A percentile compares a stretch with the other conserved stretches of the same genome.
phyloP scores from a whole-genome alignment of 2,329 filamentous ascomycete species.

The Penicillium hesseltinei region DNA sequence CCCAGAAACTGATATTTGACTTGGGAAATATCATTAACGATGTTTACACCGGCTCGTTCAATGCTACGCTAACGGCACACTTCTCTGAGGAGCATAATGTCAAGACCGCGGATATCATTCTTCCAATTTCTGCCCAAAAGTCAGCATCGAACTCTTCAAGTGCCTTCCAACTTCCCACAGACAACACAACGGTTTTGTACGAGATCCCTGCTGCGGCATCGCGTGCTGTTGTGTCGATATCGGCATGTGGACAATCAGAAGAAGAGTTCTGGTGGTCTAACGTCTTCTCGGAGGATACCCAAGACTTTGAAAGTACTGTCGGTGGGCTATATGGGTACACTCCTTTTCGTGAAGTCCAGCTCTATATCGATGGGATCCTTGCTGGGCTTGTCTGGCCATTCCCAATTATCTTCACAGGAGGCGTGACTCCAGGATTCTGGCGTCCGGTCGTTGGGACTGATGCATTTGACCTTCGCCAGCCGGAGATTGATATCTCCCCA shows the following conservation, averaged over 20 bases:
- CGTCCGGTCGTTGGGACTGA: slow-evolving; percentile 75
- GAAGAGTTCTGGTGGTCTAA: slow-evolving; percentile 90
- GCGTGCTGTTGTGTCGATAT: slow-evolving; percentile 71
- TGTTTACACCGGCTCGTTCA: slow-evolving; percentile 70
- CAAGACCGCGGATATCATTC: slow-evolving; percentile 60
- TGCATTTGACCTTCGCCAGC: slow-evolving; percentile 73
- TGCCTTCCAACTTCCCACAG: slow-evolving; percentile 64
- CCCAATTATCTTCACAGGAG: slow-evolving; percentile 78
- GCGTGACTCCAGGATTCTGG: slow-evolving; percentile 73
- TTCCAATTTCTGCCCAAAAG: slow-evolving; percentile 54
- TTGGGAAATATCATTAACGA: slow-evolving; percentile 70
- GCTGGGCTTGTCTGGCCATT: slow-evolving; percentile 80
- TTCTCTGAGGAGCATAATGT: slow-evolving; percentile 58
- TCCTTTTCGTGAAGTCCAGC: slow-evolving; percentile 74
- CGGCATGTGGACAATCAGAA: slow-evolving; percentile 69
- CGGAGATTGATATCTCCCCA: slow-evolving; percentile 78
- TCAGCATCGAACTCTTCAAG: slow-evolving; percentile 54
- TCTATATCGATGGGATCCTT: slow-evolving; percentile 69
- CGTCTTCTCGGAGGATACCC: slow-evolving; percentile 60
- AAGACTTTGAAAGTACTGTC: slow-evolving; percentile 58
- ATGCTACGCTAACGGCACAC: slow-evolving; percentile 70
- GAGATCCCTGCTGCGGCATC: slow-evolving; percentile 65
- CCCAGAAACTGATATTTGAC: slow-evolving; percentile 77
- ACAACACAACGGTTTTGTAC: slow-evolving; percentile 60
- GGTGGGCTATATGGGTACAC: slow-evolving; percentile 65